Evolutionary conservation across 179 eudicot genomes (phyloP).

Genomic region (Corrigiola litoralis): DNA sequence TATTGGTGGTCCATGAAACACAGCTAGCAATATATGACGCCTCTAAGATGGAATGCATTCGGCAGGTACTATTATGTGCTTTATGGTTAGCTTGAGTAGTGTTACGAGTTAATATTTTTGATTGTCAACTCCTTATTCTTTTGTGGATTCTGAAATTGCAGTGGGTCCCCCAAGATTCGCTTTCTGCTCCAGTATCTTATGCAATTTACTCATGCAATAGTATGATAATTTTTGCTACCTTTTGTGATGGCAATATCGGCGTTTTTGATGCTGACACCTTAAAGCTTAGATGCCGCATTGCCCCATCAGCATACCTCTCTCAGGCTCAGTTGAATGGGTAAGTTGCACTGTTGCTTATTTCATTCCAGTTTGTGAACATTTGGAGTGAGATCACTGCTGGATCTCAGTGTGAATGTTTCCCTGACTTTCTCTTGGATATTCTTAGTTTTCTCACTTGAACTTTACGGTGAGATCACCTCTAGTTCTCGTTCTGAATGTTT

Average conservation of each 20-base stretch:
- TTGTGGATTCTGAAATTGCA: slow-evolving; percentile 25
- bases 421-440: no score
- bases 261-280: slow-evolving; percentile 74
- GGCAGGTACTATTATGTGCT: slow-evolving; percentile 45
- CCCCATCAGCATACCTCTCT: slow-evolving; percentile 58
- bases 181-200: slow-evolving; percentile 72
- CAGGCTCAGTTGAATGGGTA: slow-evolving; percentile 64
- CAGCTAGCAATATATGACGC: slow-evolving; percentile 90
- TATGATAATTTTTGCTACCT: slow-evolving; percentile 70
- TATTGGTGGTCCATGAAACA: slow-evolving; percentile 84
- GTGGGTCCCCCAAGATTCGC: slow-evolving; percentile 87
- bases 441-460: no score
- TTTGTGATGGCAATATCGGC: slow-evolving; percentile 72
- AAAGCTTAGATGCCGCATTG: slow-evolving; percentile 68
- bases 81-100: neutral
- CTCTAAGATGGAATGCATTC: slow-evolving; percentile 82
- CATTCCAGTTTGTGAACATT: neutral
- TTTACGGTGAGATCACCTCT: no score
- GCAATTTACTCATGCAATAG: slow-evolving; percentile 92
- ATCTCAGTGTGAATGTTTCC: neutral
- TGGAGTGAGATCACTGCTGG: neutral
- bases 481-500: no score
- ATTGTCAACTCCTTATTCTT: neutral
- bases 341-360: slow-evolving; percentile 9
- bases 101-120: neutral